phyloP scores from a whole-genome alignment of 345 rosid species.

The Rubroshorea leprosula region DNA sequence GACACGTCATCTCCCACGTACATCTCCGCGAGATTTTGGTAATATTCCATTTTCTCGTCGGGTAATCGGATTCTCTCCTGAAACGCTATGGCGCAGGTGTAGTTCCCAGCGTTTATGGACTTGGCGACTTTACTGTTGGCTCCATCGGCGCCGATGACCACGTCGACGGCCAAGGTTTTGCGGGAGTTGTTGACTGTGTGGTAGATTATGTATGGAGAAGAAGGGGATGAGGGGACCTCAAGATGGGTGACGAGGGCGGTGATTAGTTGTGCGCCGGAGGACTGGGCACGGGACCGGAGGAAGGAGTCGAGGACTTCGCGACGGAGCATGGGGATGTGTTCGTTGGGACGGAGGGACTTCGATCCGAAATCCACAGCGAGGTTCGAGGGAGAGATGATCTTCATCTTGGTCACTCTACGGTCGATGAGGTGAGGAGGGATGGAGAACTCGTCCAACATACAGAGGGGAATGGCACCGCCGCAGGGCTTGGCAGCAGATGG shows the following conservation, averaged over 20 bases:
- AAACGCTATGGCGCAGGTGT: slow-evolving; percentile 59
- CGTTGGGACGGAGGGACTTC: slow-evolving; percentile 42
- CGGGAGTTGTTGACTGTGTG: slow-evolving; percentile 30
- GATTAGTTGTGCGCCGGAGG: slow-evolving; percentile 43
- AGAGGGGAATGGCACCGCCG: slow-evolving; percentile 73
- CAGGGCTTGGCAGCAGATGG: slow-evolving; percentile 58
- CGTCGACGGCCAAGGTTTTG: slow-evolving; percentile 41
- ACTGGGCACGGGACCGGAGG: slow-evolving; percentile 52
- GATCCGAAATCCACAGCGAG: slow-evolving; percentile 57
- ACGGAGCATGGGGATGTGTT: slow-evolving; percentile 66
- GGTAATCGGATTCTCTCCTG: slow-evolving; percentile 62
- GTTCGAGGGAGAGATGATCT: slow-evolving; percentile 65
- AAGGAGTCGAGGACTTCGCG: slow-evolving; percentile 69
- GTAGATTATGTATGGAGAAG: slow-evolving; percentile 48
- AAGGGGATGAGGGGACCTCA: slow-evolving; percentile 34
- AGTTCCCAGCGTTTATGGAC: slow-evolving; percentile 45
- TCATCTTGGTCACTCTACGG: slow-evolving; percentile 62
- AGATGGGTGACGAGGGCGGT: slow-evolving; percentile 48
- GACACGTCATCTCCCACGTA: slow-evolving; percentile 69
- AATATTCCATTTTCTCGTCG: slow-evolving; percentile 55
- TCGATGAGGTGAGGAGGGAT: slow-evolving; percentile 56
- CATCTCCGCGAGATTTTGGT: slow-evolving; percentile 62
- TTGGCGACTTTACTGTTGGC: slow-evolving; percentile 63
- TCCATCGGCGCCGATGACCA: slow-evolving; percentile 60
- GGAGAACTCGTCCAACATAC: slow-evolving; percentile 64